These are phyloP conservation scores for Wallacemonas sp. DNA, from an alignment of 208 protist species.

Conservation along the genomic window DNA sequence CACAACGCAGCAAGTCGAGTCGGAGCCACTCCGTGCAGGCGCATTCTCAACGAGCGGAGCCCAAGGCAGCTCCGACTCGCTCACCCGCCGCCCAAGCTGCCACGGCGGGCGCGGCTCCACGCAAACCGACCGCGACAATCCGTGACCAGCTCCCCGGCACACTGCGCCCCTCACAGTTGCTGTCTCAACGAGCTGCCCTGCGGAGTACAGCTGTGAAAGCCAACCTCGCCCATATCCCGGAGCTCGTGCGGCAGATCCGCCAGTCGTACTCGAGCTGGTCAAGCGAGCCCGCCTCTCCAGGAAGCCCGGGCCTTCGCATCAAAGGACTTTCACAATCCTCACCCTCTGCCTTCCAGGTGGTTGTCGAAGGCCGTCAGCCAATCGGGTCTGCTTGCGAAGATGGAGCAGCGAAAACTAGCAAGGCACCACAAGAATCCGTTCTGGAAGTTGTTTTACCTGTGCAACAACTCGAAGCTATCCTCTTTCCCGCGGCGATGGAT, in stretches of 20 bases:
- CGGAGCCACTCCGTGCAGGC: background rate
- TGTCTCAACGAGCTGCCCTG: background rate
- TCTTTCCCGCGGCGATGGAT: slow-evolving; percentile 14
- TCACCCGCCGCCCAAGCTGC: background rate
- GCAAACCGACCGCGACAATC: background rate
- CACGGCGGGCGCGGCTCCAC: background rate
- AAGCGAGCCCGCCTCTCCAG: background rate
- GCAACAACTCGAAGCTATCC: slow-evolving; percentile 13
- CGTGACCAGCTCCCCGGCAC: slow-evolving; percentile 5
- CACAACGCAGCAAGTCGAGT: background rate
- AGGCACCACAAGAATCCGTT: background rate
- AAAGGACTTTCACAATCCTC: background rate
- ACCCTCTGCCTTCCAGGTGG: background rate
- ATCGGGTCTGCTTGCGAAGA: background rate
- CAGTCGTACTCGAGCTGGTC: slow-evolving; percentile 4
- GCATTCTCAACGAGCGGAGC: background rate
- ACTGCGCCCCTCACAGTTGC: background rate
- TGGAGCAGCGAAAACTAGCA: background rate
- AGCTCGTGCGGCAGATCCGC: slow-evolving; percentile 1
- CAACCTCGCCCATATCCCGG: slow-evolving; percentile 2
- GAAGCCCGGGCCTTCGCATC: background rate
- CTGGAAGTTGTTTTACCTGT: background rate
- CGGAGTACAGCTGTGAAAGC: background rate
- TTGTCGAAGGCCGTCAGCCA: background rate
- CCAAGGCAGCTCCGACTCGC: background rate